Percentiles rank a stretch among this genome's conserved stretches.
Evolutionary conservation across 441 rosid species (phyloP).

Genomic region (Gossypium schwendimanii): DNA sequence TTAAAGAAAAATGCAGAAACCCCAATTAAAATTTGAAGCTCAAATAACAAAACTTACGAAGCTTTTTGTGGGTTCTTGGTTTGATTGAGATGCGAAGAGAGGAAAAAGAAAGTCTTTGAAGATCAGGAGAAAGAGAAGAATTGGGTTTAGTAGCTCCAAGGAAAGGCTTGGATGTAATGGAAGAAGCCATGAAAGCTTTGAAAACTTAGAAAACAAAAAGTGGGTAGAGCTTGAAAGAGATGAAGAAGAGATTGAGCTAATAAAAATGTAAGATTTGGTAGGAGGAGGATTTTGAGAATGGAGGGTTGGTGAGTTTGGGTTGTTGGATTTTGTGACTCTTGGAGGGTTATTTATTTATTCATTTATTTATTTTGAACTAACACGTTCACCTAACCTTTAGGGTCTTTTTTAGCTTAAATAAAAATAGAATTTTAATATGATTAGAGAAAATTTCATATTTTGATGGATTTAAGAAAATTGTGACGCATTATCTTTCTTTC

Average conservation of each 20-base stretch:
- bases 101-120: constrained; percentile 42
- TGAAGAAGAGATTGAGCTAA: neutral
- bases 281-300: constrained; percentile 1
- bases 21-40: neutral
- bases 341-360: neutral
- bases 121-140: constrained; percentile 32
- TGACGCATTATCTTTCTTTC: rapidly evolving
- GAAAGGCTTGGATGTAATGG: constrained; percentile 45
- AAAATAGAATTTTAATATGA: too few relatives aligned
- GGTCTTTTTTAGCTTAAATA: too few relatives aligned
- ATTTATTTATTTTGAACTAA: neutral
- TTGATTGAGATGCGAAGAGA: constrained; percentile 47
- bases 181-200: constrained; percentile 44
- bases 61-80: constrained; percentile 37
- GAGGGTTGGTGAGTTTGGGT: constrained; percentile 22
- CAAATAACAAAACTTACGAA: constrained; percentile 48
- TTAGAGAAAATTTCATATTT: too few relatives aligned
- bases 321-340: neutral
- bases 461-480: too few relatives aligned
- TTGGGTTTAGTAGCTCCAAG: constrained; percentile 41
- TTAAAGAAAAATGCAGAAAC: neutral
- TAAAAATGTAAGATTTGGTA: constrained; percentile 4
- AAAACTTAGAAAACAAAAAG: neutral
- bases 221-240: constrained; percentile 12
- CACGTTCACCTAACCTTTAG: constrained; percentile 11